Base-by-base conservation (phyloP, 306 rosid genomes). In the Cucurbita argyrosperma region DNA sequence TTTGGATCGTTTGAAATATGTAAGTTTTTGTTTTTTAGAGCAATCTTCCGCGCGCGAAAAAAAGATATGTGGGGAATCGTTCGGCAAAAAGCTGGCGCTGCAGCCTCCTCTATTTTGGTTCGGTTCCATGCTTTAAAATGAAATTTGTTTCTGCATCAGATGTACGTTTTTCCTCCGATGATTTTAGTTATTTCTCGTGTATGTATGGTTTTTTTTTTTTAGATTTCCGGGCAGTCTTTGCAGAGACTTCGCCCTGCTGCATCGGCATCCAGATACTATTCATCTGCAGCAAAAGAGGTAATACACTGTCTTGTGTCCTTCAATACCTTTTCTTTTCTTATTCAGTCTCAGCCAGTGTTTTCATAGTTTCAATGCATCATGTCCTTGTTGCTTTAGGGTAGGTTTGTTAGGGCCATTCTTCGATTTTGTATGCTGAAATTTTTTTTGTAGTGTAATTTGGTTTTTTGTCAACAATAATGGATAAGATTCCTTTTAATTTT, bases 241-340 rank as follows among this genome's bases (percentile, higher is more conserved):
- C 89, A 90, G 89, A 76, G 45, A 77, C 77, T 91, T 79, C 87
- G 86, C 40, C 85, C 95, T 19, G 85, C 83, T n/a, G 80, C 74
- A 16, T 82, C 88, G 5, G 84, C 96, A 70, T 46, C 82, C 40
- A 88, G 98, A 76, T 57, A 75, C 43, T 88, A 85, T 75, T 82
- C 97, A 23, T 82, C 97, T 52, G 77, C 90, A 0, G 87, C 84
- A 2, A 94, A 90, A 86, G 87, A 89, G 92, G 98, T 90, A 76
- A 45, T 78, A 42, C 21, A 43, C 49, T 39, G 14, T 43, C 57
- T 47, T 43, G 19, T 3, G 57, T 16, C 55, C 21, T 47, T 47
- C 21, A 23, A 45, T 57, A 7, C 53, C 8, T 40, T 68, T 16
- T 23, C 0, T 64, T 40, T 65, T 65, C 35, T 42, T 18, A 43